Percentiles rank a stretch among this genome's conserved stretches.
These are phyloP conservation scores for Russula sp. DNA, from an alignment of 768 basidiomycete genomes.

Conservation along the genomic window DNA sequence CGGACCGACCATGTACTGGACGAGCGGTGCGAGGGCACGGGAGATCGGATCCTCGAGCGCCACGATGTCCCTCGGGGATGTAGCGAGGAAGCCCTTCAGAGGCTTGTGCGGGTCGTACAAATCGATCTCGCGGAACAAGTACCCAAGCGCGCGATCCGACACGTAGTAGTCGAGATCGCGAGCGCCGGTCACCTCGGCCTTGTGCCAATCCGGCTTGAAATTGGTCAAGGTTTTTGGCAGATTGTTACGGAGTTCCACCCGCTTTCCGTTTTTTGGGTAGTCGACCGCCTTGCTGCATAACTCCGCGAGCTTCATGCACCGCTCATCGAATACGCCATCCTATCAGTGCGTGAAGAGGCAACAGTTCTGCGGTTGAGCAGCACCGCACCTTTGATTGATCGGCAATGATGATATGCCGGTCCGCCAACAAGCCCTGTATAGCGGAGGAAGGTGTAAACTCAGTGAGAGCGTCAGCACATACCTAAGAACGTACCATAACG, in stretches of 20 bases:
- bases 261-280: constrained; percentile 71
- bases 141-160: constrained; percentile 64
- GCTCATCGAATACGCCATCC: constrained; percentile 54
- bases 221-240: constrained; percentile 54
- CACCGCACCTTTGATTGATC: constrained; percentile 62
- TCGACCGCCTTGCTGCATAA: constrained; percentile 69
- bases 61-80: neutral
- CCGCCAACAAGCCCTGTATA: constrained; percentile 59
- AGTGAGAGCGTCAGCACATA: neutral
- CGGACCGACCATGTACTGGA: neutral
- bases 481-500: constrained; percentile 48
- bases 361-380: neutral
- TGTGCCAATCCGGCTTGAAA: constrained; percentile 78
- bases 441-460: neutral
- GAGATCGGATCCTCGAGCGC: constrained; percentile 14
- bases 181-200: constrained; percentile 35
- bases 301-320: constrained; percentile 53
- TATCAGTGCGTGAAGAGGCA: constrained; percentile 27
- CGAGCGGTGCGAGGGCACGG: constrained; percentile 4
- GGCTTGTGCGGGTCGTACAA: constrained; percentile 37
- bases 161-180: constrained; percentile 62
- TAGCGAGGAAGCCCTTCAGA: neutral
- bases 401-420: constrained; percentile 63
- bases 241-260: constrained; percentile 44
- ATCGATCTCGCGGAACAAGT: constrained; percentile 58